phyloP scores from a whole-genome alignment of 2,329 filamentous ascomycete genomes.

The Penicillium oxalicum region DNA sequence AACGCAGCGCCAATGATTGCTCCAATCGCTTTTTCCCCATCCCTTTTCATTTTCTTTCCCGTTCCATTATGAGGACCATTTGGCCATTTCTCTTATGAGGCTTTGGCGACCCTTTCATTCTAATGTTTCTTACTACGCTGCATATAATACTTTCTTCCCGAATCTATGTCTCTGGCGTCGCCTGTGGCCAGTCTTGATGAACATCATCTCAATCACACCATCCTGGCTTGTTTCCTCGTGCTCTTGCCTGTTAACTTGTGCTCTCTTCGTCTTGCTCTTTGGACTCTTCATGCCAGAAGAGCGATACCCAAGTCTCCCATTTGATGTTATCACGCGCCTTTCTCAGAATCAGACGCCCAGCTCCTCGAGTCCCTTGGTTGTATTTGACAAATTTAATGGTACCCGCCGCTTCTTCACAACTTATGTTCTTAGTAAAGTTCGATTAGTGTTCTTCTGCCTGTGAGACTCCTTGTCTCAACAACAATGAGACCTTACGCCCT shows the following conservation, averaged over 20 bases:
- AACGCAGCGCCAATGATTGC: neutral
- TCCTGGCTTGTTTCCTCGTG: neutral
- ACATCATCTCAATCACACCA: neutral
- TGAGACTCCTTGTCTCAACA: no score
- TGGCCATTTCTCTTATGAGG: conserved; percentile 11
- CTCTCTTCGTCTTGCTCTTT: conserved; percentile 4
- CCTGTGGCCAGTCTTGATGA: conserved; percentile 14
- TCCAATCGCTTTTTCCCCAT: neutral
- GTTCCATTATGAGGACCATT: conserved; percentile 4
- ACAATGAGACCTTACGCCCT: no score
- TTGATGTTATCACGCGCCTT: no score
- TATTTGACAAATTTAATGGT: no score
- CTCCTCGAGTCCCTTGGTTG: no score
- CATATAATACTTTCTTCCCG: conserved; percentile 20
- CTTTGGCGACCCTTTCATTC: conserved; percentile 7
- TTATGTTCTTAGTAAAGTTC: no score
- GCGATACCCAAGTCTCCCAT: no score
- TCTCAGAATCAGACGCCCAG: no score
- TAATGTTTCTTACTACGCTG: conserved; percentile 9
- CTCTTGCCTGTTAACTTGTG: neutral
- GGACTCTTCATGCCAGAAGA: neutral
- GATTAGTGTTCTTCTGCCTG: no score
- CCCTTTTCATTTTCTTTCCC: neutral
- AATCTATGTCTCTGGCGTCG: conserved; percentile 7
- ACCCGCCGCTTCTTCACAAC: no score